These are phyloP conservation scores for Scleroderma bovista DNA, from an alignment of 768 basidiomycete genomes.

Conservation along the genomic window DNA sequence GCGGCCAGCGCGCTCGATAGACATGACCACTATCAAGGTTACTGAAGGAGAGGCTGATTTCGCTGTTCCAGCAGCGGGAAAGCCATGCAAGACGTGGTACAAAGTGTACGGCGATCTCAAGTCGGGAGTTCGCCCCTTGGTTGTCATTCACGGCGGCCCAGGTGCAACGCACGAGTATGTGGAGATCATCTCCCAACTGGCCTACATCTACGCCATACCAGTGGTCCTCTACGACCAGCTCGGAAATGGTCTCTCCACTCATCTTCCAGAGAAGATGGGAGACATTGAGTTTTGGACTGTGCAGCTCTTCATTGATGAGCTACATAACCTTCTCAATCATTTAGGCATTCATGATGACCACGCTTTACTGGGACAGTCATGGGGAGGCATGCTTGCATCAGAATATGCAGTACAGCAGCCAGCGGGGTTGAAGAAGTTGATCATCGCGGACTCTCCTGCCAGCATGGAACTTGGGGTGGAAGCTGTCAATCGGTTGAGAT, in stretches of 20 bases:
- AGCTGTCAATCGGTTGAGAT: slow-evolving; percentile 24
- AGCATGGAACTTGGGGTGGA: slow-evolving; percentile 40
- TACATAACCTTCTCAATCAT: slow-evolving; percentile 40
- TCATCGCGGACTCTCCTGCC: slow-evolving; percentile 43
- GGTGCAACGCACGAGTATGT: slow-evolving; percentile 42
- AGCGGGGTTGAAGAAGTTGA: slow-evolving; percentile 39
- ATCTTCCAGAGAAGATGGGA: slow-evolving; percentile 43
- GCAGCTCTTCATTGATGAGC: slow-evolving; percentile 47
- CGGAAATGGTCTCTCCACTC: slow-evolving; percentile 50
- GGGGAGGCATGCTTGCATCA: slow-evolving; percentile 43
- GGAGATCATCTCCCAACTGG: slow-evolving; percentile 34
- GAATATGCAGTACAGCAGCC: slow-evolving; percentile 33
- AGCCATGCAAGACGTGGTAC: slow-evolving; percentile 45
- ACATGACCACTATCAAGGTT: slow-evolving; percentile 27
- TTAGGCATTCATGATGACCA: slow-evolving; percentile 41
- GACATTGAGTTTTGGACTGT: slow-evolving; percentile 44
- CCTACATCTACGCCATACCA: slow-evolving; percentile 33
- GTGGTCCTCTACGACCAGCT: slow-evolving; percentile 55
- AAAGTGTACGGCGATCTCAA: slow-evolving; percentile 42
- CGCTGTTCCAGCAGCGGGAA: slow-evolving; percentile 20
- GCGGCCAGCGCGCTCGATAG: background rate
- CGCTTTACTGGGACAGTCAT: slow-evolving; percentile 38
- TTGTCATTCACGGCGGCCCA: slow-evolving; percentile 52
- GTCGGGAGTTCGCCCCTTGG: slow-evolving; percentile 34
- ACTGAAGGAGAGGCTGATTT: slow-evolving; percentile 28